A percentile compares a stretch with the other conserved stretches of the same genome.
These are phyloP conservation scores for Fusarium multiceps DNA, from an alignment of 2,329 filamentous ascomycete species.

Conservation along the genomic window DNA sequence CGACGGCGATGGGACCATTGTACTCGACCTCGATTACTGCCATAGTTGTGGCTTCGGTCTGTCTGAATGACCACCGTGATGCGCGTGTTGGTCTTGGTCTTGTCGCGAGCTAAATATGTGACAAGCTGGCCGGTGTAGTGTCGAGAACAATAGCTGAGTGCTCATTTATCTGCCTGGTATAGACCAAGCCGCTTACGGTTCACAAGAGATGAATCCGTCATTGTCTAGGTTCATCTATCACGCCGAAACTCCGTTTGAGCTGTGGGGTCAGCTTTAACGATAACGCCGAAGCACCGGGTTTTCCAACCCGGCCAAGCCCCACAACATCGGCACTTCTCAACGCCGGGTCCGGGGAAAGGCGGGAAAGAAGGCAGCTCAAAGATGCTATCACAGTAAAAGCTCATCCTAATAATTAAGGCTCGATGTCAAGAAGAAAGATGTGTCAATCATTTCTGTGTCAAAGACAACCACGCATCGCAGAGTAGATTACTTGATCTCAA, in stretches of 20 bases:
- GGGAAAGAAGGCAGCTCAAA: not conserved
- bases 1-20: not conserved
- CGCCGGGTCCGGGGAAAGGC: not conserved
- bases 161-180: too few species aligned
- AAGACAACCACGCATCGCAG: not conserved
- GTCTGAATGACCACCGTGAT: not conserved
- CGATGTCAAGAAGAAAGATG: not conserved
- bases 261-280: too few species aligned
- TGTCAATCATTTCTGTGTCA: not conserved
- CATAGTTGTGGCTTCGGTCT: not conserved
- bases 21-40: not conserved
- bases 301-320: too few species aligned
- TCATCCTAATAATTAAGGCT: not conserved
- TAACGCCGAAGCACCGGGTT: too few species aligned
- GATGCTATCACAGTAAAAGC: not conserved
- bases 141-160: too few species aligned
- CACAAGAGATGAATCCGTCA: too few species aligned
- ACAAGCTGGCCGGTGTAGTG: too few species aligned
- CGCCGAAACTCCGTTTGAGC: too few species aligned
- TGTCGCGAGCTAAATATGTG: not conserved
- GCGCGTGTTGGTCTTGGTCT: not conserved
- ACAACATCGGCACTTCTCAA: not conserved
- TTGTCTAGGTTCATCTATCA: too few species aligned
- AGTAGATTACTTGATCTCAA: not conserved
- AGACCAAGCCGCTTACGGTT: too few species aligned